These are phyloP conservation scores for Moesziomyces sp. DNA, from an alignment of 1,284 basidiomycete species.

Conservation along the genomic window DNA sequence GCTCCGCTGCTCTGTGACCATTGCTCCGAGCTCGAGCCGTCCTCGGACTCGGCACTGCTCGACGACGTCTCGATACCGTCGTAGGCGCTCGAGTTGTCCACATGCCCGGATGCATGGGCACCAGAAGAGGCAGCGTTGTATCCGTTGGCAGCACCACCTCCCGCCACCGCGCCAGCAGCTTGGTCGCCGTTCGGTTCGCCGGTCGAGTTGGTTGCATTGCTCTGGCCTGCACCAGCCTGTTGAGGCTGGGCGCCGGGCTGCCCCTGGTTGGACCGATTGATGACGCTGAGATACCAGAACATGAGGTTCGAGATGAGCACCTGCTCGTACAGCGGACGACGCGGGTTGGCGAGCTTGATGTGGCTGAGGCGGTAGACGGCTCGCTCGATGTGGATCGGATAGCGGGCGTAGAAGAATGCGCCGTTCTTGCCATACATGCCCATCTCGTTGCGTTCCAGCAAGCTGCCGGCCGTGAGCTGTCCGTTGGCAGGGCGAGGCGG, in stretches of 20 bases:
- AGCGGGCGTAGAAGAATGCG: constrained; percentile 76
- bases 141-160: constrained; percentile 10
- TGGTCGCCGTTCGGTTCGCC: constrained; percentile 13
- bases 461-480: constrained; percentile 57
- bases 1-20: constrained; percentile 18
- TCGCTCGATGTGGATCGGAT: constrained; percentile 97
- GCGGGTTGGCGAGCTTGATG: constrained; percentile 97
- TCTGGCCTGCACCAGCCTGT: constrained; percentile 52
- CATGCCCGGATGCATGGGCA: neutral
- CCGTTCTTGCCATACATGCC: constrained; percentile 29
- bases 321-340: constrained; percentile 95
- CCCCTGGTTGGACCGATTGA: constrained; percentile 77
- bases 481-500: constrained; percentile 26
- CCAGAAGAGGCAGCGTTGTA: constrained; percentile 1
- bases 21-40: constrained; percentile 17
- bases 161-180: neutral
- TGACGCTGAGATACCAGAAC: constrained; percentile 99
- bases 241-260: constrained; percentile 59
- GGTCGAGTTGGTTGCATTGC: constrained; percentile 1
- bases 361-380: constrained; percentile 97
- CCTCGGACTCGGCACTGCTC: constrained; percentile 31
- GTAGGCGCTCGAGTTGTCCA: constrained; percentile 35
- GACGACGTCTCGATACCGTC: constrained; percentile 29
- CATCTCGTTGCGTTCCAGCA: constrained; percentile 44
- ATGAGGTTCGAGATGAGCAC: constrained; percentile 98